These are phyloP conservation scores for Torulaspora franciscae DNA, from an alignment of 805 yeast genomes.

Conservation along the genomic window DNA sequence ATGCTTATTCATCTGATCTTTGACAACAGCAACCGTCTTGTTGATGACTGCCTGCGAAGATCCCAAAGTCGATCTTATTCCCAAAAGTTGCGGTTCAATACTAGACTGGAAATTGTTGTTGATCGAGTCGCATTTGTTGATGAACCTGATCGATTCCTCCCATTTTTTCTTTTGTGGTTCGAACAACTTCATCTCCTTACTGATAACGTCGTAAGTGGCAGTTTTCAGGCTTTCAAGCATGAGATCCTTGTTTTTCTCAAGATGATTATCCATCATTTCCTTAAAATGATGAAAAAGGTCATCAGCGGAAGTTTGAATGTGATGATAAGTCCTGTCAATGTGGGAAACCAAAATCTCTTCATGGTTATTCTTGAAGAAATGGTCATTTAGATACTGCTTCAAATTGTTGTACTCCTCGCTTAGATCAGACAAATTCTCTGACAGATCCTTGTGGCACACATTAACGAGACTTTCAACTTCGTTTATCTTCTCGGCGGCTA, in stretches of 20 bases:
- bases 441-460: slow-evolving; percentile 20
- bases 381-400: slow-evolving; percentile 29
- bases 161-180: slow-evolving; percentile 31
- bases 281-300: slow-evolving; percentile 21
- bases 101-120: slow-evolving; percentile 24
- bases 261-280: slow-evolving; percentile 23
- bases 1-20: slow-evolving; percentile 17
- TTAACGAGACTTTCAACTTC: slow-evolving; percentile 18
- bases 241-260: slow-evolving; percentile 23
- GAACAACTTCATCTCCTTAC: slow-evolving; percentile 28
- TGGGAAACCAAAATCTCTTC: slow-evolving; percentile 25
- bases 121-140: slow-evolving; percentile 34
- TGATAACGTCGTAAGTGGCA: slow-evolving; percentile 29
- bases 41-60: slow-evolving; percentile 18
- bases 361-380: slow-evolving; percentile 31
- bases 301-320: slow-evolving; percentile 24
- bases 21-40: slow-evolving; percentile 18
- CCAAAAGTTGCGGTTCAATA: slow-evolving; percentile 17
- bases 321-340: slow-evolving; percentile 24
- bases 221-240: slow-evolving; percentile 26
- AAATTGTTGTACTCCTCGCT: slow-evolving; percentile 33
- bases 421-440: slow-evolving; percentile 29
- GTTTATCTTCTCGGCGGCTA: slow-evolving; percentile 18
- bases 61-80: slow-evolving; percentile 20
- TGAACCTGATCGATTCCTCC: slow-evolving; percentile 30